These are phyloP conservation scores for Alternaria triticimaculans DNA, from an alignment of 2,329 filamentous ascomycete genomes.

Conservation along the genomic window DNA sequence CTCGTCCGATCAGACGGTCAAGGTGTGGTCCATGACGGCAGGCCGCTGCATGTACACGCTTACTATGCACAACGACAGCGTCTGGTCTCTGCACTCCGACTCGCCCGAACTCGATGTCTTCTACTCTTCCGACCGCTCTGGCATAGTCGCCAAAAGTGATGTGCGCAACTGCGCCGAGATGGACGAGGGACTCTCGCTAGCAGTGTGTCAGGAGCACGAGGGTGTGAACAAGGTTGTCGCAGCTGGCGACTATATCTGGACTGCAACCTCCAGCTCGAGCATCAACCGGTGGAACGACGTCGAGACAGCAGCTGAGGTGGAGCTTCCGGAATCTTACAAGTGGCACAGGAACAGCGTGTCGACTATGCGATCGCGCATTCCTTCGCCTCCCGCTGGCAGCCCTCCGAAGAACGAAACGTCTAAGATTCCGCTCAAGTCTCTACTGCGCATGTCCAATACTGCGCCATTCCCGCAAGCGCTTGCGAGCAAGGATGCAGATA, in stretches of 20 bases:
- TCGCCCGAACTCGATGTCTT: constrained; percentile 86
- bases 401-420: constrained; percentile 49
- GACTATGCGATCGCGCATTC: constrained; percentile 51
- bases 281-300: constrained; percentile 92
- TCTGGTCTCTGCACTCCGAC: constrained; percentile 94
- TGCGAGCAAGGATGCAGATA: constrained; percentile 62
- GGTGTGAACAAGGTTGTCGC: constrained; percentile 71
- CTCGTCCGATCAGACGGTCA: constrained; percentile 95
- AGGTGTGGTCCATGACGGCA: constrained; percentile 95
- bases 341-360: constrained; percentile 62
- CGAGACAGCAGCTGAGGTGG: constrained; percentile 75
- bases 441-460: constrained; percentile 84
- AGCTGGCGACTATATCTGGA: constrained; percentile 83
- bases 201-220: constrained; percentile 90
- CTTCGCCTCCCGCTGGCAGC: constrained; percentile 46
- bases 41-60: constrained; percentile 97
- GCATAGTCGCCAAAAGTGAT: constrained; percentile 95
- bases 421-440: constrained; percentile 77
- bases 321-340: constrained; percentile 57
- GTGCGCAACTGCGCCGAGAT: constrained; percentile 76
- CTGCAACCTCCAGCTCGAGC: constrained; percentile 85
- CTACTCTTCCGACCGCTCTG: constrained; percentile 92
- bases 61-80: constrained; percentile 98
- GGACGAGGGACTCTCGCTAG: constrained; percentile 88
- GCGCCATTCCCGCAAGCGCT: constrained; percentile 71